Evolutionary conservation across 768 basidiomycete genomes (phyloP), one percentile per base, ranked within the genome.

Genomic region (Suillus alpinus): DNA sequence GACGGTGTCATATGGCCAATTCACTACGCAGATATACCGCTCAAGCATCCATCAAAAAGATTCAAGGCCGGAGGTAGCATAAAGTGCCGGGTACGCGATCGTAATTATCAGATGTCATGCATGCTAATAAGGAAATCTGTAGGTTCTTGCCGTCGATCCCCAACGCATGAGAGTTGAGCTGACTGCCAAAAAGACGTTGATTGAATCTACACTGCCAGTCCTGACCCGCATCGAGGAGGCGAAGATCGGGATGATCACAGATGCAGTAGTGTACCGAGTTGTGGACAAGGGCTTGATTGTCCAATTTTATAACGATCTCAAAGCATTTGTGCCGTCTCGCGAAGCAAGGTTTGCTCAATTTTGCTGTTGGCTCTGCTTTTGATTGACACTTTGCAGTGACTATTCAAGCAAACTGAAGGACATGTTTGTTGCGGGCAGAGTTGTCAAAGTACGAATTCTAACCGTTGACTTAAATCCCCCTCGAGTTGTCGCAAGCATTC

Each of bases 1-100:
- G 94, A 97, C 68, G 97, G 92, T 32, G 89, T 97, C 32, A 81
- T 98, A 26, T 98, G 93, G 92, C 95, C 95, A 0, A 84, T 87
- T 62, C 97, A 99, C 71, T 98, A 92, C 71, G 94, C 97, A 12
- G 97, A 99, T 72, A 95, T 98, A 68, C 71, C 78, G 18, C 81
- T 98, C 66, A 97, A 95, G 71, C 91, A 98, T 71, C 96, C 97
- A 10, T 86, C 94, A 49, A 55, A 26, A 55, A 26, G 53, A 26
- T 55, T 55, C 79, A 95, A 93, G 69, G 77, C 82, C 20, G 95
- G 95, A 29, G 81, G 82, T 4, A 83, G 71, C 56, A 89, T 98
- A 97, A 39, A 92, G 77, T 95, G 93, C 66, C 79, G 93, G 61
- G 95, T 94, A 75, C 7, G 88, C 76, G 10, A 1, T 56, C 13